phyloP scores from a whole-genome alignment of 2,329 filamentous ascomycete species.

The Lachnellula arida region DNA sequence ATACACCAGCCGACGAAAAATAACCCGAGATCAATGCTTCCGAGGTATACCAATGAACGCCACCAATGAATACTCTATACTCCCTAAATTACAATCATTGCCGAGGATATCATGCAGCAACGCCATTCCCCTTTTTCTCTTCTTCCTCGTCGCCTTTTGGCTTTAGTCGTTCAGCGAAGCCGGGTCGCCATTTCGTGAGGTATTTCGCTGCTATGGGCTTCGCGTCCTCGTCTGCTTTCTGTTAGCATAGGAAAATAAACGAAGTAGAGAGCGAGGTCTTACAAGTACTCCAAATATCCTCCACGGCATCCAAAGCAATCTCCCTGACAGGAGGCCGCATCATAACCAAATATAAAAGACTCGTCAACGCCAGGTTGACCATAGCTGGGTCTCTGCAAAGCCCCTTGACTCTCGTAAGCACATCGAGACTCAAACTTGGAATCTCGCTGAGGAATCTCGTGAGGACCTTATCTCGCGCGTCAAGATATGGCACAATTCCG shows the following conservation, averaged over 20 bases:
- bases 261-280: conserved; percentile 32
- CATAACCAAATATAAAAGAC: conserved; percentile 62
- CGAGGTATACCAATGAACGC: conserved; percentile 8
- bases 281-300: conserved; percentile 65
- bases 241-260: conserved; percentile 21
- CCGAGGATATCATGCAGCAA: conserved; percentile 1
- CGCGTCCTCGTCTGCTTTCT: conserved; percentile 52
- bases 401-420: conserved; percentile 68
- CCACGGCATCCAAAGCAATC: conserved; percentile 58
- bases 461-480: conserved; percentile 82
- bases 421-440: conserved; percentile 66
- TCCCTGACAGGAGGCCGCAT: conserved; percentile 62
- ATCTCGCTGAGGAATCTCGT: conserved; percentile 91
- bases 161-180: conserved; percentile 27
- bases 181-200: conserved; percentile 55
- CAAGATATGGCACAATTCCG: conserved; percentile 85
- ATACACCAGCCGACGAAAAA: neutral
- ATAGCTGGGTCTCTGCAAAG: conserved; percentile 64
- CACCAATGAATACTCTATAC: conserved; percentile 9
- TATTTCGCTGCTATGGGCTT: conserved; percentile 59
- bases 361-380: conserved; percentile 58
- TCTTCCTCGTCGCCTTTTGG: conserved; percentile 12
- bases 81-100: conserved; percentile 7
- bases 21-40: neutral
- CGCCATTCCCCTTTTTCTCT: conserved; percentile 15